phyloP scores from a whole-genome alignment of 2,329 filamentous ascomycete species.

The Diaporthe longicolla region DNA sequence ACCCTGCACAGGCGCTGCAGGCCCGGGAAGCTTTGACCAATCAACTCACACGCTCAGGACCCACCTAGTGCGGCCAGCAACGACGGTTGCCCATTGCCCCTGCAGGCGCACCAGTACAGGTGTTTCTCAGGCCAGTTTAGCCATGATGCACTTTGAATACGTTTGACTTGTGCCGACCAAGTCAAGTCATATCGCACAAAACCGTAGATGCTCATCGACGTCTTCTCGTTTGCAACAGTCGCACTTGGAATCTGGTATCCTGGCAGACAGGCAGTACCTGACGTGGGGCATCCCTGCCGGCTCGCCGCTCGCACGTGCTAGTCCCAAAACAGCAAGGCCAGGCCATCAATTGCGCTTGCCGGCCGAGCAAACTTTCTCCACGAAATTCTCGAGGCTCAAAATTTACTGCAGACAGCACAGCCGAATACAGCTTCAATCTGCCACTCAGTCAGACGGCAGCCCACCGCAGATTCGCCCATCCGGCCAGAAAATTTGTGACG shows the following conservation, averaged over 20 bases:
- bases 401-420: constrained; percentile 24
- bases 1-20: constrained; percentile 20
- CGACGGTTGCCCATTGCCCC: constrained; percentile 21
- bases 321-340: constrained; percentile 30
- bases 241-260: neutral
- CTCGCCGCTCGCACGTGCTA: neutral
- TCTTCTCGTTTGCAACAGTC: neutral
- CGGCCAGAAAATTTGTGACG: constrained; percentile 29
- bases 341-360: constrained; percentile 35
- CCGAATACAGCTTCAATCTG: constrained; percentile 16
- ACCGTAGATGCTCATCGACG: no score
- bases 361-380: constrained; percentile 42
- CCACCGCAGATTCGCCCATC: constrained; percentile 30
- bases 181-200: no score
- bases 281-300: constrained; percentile 37
- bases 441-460: constrained; percentile 29
- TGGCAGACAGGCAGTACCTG: constrained; percentile 5
- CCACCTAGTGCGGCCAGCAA: constrained; percentile 19
- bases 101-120: neutral
- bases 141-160: rapidly evolving
- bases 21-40: constrained; percentile 35
- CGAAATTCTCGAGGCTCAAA: constrained; percentile 42
- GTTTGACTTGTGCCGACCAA: neutral
- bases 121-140: neutral
- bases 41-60: constrained; percentile 29